Base-by-base conservation (phyloP, 75 land plant genomes). In the Adiantum capillusveneris region DNA sequence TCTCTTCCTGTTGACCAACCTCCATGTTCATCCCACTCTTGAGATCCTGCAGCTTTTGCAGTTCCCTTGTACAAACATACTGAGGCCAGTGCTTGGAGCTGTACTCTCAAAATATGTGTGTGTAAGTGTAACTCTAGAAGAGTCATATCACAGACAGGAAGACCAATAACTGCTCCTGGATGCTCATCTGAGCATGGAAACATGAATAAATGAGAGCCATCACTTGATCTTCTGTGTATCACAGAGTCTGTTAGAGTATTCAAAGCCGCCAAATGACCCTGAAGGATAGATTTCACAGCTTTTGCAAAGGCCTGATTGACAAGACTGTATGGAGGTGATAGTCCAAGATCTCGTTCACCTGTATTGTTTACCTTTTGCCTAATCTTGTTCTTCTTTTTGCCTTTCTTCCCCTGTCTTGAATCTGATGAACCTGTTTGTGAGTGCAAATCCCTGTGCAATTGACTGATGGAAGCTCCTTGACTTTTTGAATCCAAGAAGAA, bases 251-350 rank as follows among this genome's bases (percentile, higher is more conserved):
- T 26, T 43, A 93, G 52, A 50, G 90, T 81, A 61, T 84, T 72
- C 9, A 86, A 56, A n/a, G 96, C 75, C 62, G 84, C 69, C 18
- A 76, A 55, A 59, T 89, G 81, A 9, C 85, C 98, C 39, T 86
- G 84, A 53, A 94, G 45, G 58, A 94, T 73, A 62, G 77, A 79
- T 31, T 62, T 65, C 45, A 94, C 82, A 53, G 96, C 90, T 62
- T 75, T 76, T 37, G 96, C 75, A 76, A 86, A 94, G 53, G 96
- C 90, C 53, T 94, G 96, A 67, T 94, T 94, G 28, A 86, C 81
- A 54, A 86, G 83, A 73, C 81, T 79, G 65, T 67, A 59, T 17
- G 59, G 75, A 62, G 80, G 72, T 36, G 62, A 54, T 22, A 29
- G 34, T 13, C 16, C 48, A 27, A 56, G n/a, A 39, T 11, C 41